These are phyloP conservation scores for Lavandula angustifolia DNA, from an alignment of 257 asterid species.

Conservation along the genomic window DNA sequence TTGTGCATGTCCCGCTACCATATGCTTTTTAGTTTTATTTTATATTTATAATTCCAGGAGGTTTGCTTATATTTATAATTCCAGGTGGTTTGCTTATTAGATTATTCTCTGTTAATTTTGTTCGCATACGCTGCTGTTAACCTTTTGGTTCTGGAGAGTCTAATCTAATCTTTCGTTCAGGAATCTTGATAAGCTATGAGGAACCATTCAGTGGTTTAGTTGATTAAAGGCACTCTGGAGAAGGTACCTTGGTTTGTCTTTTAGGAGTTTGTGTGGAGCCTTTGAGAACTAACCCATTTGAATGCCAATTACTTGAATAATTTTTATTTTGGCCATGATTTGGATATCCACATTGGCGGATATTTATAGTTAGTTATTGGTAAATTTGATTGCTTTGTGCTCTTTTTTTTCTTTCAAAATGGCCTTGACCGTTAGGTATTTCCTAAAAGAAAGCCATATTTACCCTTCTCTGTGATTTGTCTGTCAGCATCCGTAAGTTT, in stretches of 20 bases:
- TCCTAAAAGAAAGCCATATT: neutral
- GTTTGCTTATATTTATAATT: neutral
- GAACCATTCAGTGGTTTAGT: constrained; percentile 91
- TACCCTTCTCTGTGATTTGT: neutral
- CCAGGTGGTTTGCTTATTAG: too few relatives aligned
- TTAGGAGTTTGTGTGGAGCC: constrained; percentile 68
- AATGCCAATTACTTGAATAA: constrained; percentile 6
- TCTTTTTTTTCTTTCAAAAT: neutral
- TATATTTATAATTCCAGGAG: neutral
- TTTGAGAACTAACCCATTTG: constrained; percentile 37
- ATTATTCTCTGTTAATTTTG: too few relatives aligned
- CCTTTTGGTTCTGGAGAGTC: constrained; percentile 65
- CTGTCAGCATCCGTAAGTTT: neutral
- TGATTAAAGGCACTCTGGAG: constrained; percentile 89
- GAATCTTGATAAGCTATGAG: constrained; percentile 73
- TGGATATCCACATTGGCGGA: constrained; percentile 14
- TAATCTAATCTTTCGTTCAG: constrained; percentile 89
- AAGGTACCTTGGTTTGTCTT: constrained; percentile 95
- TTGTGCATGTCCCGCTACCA: too few relatives aligned
- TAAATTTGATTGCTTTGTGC: constrained; percentile 10
- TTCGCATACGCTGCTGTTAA: neutral
- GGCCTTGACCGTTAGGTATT: neutral
- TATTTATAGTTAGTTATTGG: neutral
- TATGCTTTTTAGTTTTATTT: constrained; percentile 3
- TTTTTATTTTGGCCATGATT: constrained; percentile 7